Conservation (phyloP, 306 rosid genomes). For the Acacia confusa region DNA sequence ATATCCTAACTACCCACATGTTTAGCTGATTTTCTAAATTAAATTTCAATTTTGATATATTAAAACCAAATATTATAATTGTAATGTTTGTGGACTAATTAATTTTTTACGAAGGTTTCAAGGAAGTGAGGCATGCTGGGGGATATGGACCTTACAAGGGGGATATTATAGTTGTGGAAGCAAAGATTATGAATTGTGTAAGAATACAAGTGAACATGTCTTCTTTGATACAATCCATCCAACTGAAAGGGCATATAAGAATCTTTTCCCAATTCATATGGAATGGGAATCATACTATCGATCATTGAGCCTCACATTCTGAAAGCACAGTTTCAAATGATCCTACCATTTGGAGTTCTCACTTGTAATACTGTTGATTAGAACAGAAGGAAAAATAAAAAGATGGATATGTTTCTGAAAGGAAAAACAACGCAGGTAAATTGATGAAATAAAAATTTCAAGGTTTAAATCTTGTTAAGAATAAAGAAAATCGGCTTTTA, state of each 20-base stretch:
- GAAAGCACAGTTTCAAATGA: neutral
- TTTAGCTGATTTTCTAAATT: no score
- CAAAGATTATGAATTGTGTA: constrained; percentile 7
- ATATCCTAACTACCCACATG: no score
- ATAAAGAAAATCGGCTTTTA: no score
- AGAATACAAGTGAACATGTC: constrained; percentile 18
- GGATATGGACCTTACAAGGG: neutral
- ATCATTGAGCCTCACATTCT: constrained; percentile 5
- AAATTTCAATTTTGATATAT: neutral
- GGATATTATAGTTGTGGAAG: constrained; percentile 21
- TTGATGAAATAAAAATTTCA: neutral
- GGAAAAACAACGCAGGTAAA: neutral
- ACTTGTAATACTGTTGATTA: neutral
- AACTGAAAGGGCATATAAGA: constrained; percentile 32
- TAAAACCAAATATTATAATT: no score
- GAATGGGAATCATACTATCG: neutral
- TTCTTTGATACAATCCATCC: constrained; percentile 50
- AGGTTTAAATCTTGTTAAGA: neutral
- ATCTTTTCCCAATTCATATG: constrained; percentile 30
- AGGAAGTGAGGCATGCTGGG: constrained; percentile 9
- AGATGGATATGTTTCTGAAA: neutral
- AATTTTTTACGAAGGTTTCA: constrained; percentile 22
- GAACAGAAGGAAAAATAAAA: no score
- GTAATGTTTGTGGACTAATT: neutral
- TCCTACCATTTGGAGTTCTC: neutral